These are phyloP conservation scores for Arachis stenosperma DNA, from an alignment of 306 rosid genomes.

Conservation along the genomic window DNA sequence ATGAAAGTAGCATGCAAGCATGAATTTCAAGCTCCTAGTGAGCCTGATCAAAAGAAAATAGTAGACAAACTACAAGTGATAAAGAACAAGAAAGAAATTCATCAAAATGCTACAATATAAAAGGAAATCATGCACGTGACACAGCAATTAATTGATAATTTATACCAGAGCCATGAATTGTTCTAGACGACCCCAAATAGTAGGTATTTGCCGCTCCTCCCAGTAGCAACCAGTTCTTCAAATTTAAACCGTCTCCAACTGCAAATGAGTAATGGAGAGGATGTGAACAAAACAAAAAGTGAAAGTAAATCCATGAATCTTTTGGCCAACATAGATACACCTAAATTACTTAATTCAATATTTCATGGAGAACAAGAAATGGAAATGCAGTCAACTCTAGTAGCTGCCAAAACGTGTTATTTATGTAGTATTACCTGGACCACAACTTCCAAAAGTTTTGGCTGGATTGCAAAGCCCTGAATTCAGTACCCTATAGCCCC, in stretches of 20 bases:
- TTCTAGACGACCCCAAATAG: constrained; percentile 47
- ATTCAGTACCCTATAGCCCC: constrained; percentile 57
- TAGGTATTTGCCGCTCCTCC: constrained; percentile 53
- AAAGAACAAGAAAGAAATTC: constrained; percentile 2
- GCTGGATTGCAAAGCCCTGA: constrained; percentile 50
- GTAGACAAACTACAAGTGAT: constrained; percentile 12
- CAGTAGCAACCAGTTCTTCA: constrained; percentile 52
- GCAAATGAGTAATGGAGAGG: constrained; percentile 5
- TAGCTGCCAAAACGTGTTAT: background rate
- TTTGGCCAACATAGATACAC: background rate
- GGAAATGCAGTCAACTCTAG: too few species aligned
- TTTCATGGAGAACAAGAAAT: constrained; percentile 12
- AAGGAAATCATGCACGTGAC: background rate
- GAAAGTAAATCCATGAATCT: background rate
- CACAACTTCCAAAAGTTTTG: constrained; percentile 44
- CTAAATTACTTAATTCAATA: constrained; percentile 1
- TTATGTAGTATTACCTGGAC: constrained; percentile 45
- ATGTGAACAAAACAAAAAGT: too few species aligned
- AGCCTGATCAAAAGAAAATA: too few species aligned
- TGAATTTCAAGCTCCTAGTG: too few species aligned
- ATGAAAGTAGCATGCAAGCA: background rate
- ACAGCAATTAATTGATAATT: constrained; percentile 10
- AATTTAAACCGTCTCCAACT: constrained; percentile 45
- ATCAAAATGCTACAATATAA: background rate
- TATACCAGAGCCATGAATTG: constrained; percentile 85